A percentile compares a stretch with the other conserved stretches of the same genome.
phyloP scores from a whole-genome alignment of 257 asterid genomes.

The Nicotiana otophora region DNA sequence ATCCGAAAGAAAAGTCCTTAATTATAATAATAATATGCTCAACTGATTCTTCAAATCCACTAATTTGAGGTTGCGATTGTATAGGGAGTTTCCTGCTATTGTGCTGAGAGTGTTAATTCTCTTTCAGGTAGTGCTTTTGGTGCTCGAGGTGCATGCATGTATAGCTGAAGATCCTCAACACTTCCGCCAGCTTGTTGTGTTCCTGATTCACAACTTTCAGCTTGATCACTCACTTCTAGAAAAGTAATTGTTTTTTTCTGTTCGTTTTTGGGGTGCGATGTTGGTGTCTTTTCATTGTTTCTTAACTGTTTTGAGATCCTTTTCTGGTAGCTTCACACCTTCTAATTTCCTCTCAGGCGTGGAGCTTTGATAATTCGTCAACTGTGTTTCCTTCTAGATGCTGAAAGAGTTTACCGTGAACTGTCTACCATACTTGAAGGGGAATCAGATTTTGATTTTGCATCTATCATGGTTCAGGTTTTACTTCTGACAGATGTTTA shows the following conservation, averaged over 20 bases:
- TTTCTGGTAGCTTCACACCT: slow-evolving; percentile 4
- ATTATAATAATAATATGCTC: background rate
- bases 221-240: slow-evolving; percentile 86
- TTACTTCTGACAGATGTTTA: background rate
- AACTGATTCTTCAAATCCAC: background rate
- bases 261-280: background rate
- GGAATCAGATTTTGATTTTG: slow-evolving; percentile 90
- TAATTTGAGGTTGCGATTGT: background rate
- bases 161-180: slow-evolving; percentile 84
- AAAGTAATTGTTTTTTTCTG: slow-evolving; percentile 47
- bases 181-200: slow-evolving; percentile 72
- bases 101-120: background rate
- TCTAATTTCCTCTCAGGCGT: slow-evolving; percentile 53
- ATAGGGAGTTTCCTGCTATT: background rate
- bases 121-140: slow-evolving; percentile 91
- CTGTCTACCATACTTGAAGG: slow-evolving; percentile 78
- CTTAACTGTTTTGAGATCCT: background rate
- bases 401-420: slow-evolving; percentile 87
- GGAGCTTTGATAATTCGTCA: slow-evolving; percentile 92
- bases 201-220: slow-evolving; percentile 66
- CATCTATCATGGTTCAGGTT: slow-evolving; percentile 93
- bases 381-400: slow-evolving; percentile 85
- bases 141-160: slow-evolving; percentile 96
- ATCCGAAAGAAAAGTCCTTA: background rate
- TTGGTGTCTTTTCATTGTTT: background rate